Conservation (phyloP, 305 asterid species). For the Fraxinus dipetala region DNA sequence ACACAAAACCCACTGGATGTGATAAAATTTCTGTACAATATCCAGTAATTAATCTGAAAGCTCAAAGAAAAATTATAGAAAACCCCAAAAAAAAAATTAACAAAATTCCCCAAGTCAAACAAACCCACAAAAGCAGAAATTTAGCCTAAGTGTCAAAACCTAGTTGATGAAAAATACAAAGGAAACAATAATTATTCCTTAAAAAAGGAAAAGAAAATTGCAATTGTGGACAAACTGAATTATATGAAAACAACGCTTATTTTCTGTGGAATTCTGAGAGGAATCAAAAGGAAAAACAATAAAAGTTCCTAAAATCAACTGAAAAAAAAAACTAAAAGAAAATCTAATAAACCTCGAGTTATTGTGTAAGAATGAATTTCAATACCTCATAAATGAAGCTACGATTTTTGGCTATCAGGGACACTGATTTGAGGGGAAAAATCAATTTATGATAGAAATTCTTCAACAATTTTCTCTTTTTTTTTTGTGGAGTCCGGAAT, state of each 20-base stretch:
- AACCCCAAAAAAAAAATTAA: background rate
- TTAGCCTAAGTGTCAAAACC: conserved; percentile 18
- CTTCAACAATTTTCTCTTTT: background rate
- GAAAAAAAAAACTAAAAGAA: background rate
- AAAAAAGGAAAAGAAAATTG: background rate
- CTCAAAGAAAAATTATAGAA: conserved; percentile 12
- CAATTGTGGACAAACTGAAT: background rate
- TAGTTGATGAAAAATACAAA: background rate
- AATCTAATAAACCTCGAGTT: background rate
- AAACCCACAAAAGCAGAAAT: conserved; percentile 28
- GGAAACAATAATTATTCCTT: background rate
- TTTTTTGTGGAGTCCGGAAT: background rate
- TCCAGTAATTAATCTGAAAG: background rate
- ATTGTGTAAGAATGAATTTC: background rate
- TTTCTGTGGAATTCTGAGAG: background rate
- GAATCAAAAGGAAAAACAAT: background rate
- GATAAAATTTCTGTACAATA: background rate
- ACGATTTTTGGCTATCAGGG: background rate
- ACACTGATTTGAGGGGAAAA: background rate
- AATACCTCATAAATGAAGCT: conserved; percentile 22
- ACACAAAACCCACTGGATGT: background rate
- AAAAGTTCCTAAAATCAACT: background rate
- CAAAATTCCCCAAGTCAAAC: conserved; percentile 30
- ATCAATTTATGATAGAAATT: background rate
- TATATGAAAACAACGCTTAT: background rate